Percentiles rank a stretch among this genome's conserved stretches.
These are phyloP conservation scores for Xylaria cubensis DNA, from an alignment of 495 filamentous ascomycete genomes.

Conservation along the genomic window DNA sequence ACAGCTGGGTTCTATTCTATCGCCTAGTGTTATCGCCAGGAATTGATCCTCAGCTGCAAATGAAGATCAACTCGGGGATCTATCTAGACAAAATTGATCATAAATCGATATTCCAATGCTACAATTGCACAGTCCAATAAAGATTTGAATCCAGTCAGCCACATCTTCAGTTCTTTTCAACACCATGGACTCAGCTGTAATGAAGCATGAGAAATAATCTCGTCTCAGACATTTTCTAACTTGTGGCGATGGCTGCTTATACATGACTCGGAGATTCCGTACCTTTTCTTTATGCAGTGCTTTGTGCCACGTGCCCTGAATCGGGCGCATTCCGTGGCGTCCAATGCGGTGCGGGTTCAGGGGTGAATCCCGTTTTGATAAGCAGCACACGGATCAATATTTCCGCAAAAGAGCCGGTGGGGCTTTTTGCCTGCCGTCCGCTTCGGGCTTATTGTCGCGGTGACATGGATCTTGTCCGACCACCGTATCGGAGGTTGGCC, in stretches of 20 bases:
- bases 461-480: neutral
- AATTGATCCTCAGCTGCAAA: neutral
- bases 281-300: neutral
- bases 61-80: neutral
- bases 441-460: slow-evolving; percentile 4
- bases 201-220: neutral
- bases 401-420: slow-evolving; percentile 3
- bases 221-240: neutral
- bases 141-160: neutral
- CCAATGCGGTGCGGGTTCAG: neutral
- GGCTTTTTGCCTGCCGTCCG: slow-evolving; percentile 13
- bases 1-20: neutral
- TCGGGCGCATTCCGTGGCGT: neutral
- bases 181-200: neutral
- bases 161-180: neutral
- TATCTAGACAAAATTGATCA: neutral
- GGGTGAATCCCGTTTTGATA: neutral
- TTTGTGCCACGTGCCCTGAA: neutral
- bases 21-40: neutral
- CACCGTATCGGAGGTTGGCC: neutral
- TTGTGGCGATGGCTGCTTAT: slow-evolving; percentile 23
- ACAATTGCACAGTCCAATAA: neutral
- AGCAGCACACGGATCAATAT: neutral
- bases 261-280: slow-evolving; percentile 19
- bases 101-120: neutral